phyloP scores from a whole-genome alignment of 805 yeast species.

The Lachancea sp. region DNA sequence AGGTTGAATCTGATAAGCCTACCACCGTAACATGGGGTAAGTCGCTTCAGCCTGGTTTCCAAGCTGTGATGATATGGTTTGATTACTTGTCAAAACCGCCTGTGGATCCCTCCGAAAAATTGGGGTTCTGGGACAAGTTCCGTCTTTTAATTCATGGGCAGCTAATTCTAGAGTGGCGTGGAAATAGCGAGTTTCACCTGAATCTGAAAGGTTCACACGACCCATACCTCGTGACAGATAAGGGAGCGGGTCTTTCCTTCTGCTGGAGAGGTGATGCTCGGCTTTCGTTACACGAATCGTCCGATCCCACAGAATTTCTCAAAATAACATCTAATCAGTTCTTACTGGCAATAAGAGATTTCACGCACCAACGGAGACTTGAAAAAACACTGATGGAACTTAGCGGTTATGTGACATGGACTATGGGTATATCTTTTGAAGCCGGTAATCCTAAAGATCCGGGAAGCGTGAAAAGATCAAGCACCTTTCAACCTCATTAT shows the following conservation, averaged over 20 bases:
- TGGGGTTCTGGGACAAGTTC: slow-evolving; percentile 71
- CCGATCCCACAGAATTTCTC: slow-evolving; percentile 44
- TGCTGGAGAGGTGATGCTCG: slow-evolving; percentile 54
- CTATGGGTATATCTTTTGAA: slow-evolving; percentile 67
- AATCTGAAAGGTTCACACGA: slow-evolving; percentile 55
- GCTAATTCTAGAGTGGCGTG: slow-evolving; percentile 41
- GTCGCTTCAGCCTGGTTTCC: slow-evolving; percentile 53
- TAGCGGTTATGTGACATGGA: slow-evolving; percentile 69
- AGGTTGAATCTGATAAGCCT: slow-evolving; percentile 40
- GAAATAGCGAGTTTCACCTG: slow-evolving; percentile 46
- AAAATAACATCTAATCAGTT: slow-evolving; percentile 51
- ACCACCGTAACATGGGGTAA: slow-evolving; percentile 59
- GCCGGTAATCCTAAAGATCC: slow-evolving; percentile 40
- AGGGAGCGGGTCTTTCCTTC: slow-evolving; percentile 57
- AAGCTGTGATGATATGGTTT: slow-evolving; percentile 55
- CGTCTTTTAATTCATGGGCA: slow-evolving; percentile 50
- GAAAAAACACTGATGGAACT: slow-evolving; percentile 54
- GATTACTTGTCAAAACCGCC: slow-evolving; percentile 68
- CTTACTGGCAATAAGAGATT: slow-evolving; percentile 48
- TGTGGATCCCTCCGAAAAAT: slow-evolving; percentile 52
- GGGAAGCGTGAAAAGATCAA: slow-evolving; percentile 39
- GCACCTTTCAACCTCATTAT: slow-evolving; percentile 54
- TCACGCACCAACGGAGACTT: slow-evolving; percentile 26
- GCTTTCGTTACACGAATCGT: slow-evolving; percentile 45
- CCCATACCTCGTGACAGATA: slow-evolving; percentile 54